Evolutionary conservation across 495 filamentous ascomycete genomes (phyloP).

Genomic region (Elasticomyces elasticus): DNA sequence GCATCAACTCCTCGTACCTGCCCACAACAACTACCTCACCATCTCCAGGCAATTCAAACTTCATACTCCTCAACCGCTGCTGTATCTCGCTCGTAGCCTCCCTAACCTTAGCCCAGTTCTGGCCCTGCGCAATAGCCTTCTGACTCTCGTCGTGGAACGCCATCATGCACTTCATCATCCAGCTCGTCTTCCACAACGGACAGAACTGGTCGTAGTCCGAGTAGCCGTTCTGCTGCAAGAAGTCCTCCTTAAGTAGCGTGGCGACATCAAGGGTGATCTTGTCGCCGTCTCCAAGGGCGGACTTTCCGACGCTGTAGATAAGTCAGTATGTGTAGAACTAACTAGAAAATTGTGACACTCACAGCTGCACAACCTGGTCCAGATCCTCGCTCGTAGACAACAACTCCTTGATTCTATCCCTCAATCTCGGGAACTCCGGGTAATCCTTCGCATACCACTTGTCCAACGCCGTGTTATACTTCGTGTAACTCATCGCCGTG

Average conservation of each 20-base stretch:
- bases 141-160: constrained; percentile 95
- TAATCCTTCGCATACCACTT: constrained; percentile 86
- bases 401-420: constrained; percentile 85
- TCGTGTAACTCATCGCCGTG: constrained; percentile 90
- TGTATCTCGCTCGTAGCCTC: constrained; percentile 85
- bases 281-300: constrained; percentile 87
- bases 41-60: constrained; percentile 84
- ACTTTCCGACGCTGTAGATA: constrained; percentile 99
- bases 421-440: constrained; percentile 85
- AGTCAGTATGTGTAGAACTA: too few relatives aligned
- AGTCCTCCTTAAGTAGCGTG: constrained; percentile 91
- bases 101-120: constrained; percentile 82
- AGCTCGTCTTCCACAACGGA: constrained; percentile 97
- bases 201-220: constrained; percentile 98
- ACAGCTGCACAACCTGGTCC: constrained; percentile 96
- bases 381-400: constrained; percentile 91
- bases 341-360: too few relatives aligned
- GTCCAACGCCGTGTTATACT: constrained; percentile 81
- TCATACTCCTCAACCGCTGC: constrained; percentile 72
- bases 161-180: constrained; percentile 99
- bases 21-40: constrained; percentile 62
- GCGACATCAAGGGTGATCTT: constrained; percentile 98
- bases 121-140: constrained; percentile 83
- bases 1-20: constrained; percentile 88
- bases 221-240: constrained; percentile 98